phyloP scores from a whole-genome alignment of 352 stramenopile species.

The Globisporangium viniferum region DNA sequence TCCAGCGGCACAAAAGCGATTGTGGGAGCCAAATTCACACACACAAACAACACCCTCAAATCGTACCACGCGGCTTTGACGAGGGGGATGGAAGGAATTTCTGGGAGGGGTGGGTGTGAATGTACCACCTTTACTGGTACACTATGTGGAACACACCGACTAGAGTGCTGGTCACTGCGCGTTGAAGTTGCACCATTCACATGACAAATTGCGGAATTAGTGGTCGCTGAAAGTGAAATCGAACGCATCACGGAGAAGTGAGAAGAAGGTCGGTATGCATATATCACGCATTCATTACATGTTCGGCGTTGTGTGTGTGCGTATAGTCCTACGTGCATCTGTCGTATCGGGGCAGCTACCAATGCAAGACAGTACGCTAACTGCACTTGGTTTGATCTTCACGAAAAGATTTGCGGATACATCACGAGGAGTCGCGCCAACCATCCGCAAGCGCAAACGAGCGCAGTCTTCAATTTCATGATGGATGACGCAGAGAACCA shows the following conservation, averaged over 20 bases:
- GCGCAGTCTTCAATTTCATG: background rate
- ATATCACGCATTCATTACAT: background rate
- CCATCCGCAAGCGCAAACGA: background rate
- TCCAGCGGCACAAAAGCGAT: background rate
- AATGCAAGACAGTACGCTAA: too few species aligned
- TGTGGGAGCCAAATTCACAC: constrained; percentile 1
- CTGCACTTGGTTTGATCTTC: too few species aligned
- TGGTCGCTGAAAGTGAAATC: background rate
- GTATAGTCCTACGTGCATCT: background rate
- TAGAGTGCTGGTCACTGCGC: background rate
- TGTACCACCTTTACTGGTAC: background rate
- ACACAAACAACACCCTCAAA: background rate
- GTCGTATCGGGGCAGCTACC: too few species aligned
- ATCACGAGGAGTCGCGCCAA: background rate
- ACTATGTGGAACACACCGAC: background rate
- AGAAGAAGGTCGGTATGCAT: background rate
- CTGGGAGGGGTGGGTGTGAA: background rate
- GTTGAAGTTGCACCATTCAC: background rate
- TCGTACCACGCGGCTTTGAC: background rate
- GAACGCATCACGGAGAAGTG: background rate
- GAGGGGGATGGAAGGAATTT: background rate
- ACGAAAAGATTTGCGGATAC: background rate
- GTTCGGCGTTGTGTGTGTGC: too few species aligned
- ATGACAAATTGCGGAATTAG: background rate
- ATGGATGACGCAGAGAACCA: constrained; percentile 6